A percentile compares a stretch with the other conserved stretches of the same genome.
Conservation (phyloP, 495 filamentous ascomycete species). For the Cladorrhinum samala region DNA sequence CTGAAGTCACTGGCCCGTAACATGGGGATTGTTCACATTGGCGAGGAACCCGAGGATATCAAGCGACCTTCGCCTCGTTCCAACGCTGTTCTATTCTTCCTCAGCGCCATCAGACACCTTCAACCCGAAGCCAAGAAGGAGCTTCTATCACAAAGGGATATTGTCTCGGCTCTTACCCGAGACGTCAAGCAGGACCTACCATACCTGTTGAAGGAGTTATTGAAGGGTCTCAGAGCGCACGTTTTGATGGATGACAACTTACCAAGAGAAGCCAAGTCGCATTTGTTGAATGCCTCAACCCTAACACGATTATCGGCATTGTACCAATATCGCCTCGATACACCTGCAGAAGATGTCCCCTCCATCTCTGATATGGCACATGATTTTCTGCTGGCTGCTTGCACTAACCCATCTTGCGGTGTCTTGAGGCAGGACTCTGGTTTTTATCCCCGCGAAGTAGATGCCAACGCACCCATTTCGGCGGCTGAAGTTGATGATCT, state of each 20-base stretch:
- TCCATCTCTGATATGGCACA: conserved; percentile 58
- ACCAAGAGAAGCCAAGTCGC: conserved; percentile 62
- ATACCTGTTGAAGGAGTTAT: conserved; percentile 59
- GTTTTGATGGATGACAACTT: conserved; percentile 65
- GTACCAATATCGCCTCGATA: conserved; percentile 53
- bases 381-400: conserved; percentile 64
- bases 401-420: conserved; percentile 62
- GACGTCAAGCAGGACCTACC: conserved; percentile 67
- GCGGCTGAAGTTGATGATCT: conserved; percentile 51
- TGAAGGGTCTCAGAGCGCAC: conserved; percentile 57
- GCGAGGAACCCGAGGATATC: conserved; percentile 46
- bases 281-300: conserved; percentile 62
- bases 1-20: conserved; percentile 65
- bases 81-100: conserved; percentile 67
- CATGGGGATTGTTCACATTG: conserved; percentile 47
- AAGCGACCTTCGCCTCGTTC: conserved; percentile 66
- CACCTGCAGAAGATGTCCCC: conserved; percentile 17
- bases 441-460: conserved; percentile 65
- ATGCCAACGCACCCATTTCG: conserved; percentile 42
- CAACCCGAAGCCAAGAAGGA: conserved; percentile 64
- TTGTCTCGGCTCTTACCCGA: conserved; percentile 61
- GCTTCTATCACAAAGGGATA: conserved; percentile 65
- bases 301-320: conserved; percentile 65
- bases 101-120: conserved; percentile 66
- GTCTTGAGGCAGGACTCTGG: conserved; percentile 62